Evolutionary conservation across 495 filamentous ascomycete species (phyloP).

Genomic region (Hypoxylon crocopeplum): DNA sequence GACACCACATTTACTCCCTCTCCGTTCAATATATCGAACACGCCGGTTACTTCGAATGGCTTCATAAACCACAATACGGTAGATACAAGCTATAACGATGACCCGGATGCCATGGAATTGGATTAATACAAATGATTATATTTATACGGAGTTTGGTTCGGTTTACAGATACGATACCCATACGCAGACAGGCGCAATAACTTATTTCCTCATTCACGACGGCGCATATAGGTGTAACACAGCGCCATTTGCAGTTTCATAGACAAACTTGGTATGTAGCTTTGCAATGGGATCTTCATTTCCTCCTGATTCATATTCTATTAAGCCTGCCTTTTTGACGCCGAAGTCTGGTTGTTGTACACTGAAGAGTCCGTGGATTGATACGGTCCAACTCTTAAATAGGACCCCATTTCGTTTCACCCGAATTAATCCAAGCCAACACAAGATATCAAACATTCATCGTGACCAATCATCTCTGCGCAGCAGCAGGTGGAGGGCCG

Average conservation of each 20-base stretch:
- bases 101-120: conserved; percentile 77
- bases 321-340: too few relatives aligned
- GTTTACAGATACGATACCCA: conserved; percentile 32
- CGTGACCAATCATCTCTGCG: conserved; percentile 43
- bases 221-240: conserved; percentile 23
- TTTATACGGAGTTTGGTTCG: conserved; percentile 27
- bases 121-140: conserved; percentile 49
- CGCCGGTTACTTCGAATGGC: conserved; percentile 5
- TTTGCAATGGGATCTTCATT: too few relatives aligned
- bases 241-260: too few relatives aligned
- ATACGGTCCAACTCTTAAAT: too few relatives aligned
- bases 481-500: conserved; percentile 51
- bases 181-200: conserved; percentile 18
- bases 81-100: conserved; percentile 32
- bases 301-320: too few relatives aligned
- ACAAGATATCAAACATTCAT: too few relatives aligned
- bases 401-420: too few relatives aligned
- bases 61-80: conserved; percentile 6
- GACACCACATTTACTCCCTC: neutral
- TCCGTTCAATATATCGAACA: neutral
- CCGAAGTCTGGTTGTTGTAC: too few relatives aligned
- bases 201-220: neutral
- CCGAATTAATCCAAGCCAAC: too few relatives aligned
- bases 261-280: too few relatives aligned
- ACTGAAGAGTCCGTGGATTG: too few relatives aligned